These are phyloP conservation scores for Haplosporangium gracile DNA, from an alignment of 192 early-diverging fungal species.

Conservation along the genomic window DNA sequence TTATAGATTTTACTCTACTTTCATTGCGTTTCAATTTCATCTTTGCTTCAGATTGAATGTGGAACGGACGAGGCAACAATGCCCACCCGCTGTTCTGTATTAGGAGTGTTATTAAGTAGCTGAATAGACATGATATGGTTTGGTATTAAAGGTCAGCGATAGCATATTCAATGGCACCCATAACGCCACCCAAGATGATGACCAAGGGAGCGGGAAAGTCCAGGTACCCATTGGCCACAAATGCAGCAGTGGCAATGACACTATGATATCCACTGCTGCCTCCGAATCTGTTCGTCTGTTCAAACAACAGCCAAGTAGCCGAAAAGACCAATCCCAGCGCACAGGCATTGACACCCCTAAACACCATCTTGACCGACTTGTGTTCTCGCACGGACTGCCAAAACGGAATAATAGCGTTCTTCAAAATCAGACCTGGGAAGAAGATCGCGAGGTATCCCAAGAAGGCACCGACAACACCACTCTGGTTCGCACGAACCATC, in stretches of 20 bases:
- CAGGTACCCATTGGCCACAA: conserved; percentile 46
- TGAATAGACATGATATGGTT: background rate
- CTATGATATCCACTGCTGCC: conserved; percentile 47
- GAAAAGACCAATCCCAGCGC: conserved; percentile 74
- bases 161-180: conserved; percentile 57
- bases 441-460: conserved; percentile 72
- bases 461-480: conserved; percentile 61
- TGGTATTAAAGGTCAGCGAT: conserved; percentile 1
- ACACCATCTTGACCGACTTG: conserved; percentile 57
- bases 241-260: conserved; percentile 52
- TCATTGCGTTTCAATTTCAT: too few species aligned
- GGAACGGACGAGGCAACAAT: too few species aligned
- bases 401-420: conserved; percentile 71
- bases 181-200: conserved; percentile 50
- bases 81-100: too few species aligned
- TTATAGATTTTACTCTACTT: background rate
- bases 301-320: conserved; percentile 71
- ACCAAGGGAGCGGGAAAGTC: conserved; percentile 49
- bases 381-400: conserved; percentile 67
- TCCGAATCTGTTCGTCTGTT: conserved; percentile 34
- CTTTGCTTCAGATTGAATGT: too few species aligned
- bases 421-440: conserved; percentile 70
- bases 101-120: background rate
- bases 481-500: conserved; percentile 48
- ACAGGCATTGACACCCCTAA: conserved; percentile 73